A percentile compares a stretch with the other conserved stretches of the same genome.
phyloP scores from a whole-genome alignment of 2,329 filamentous ascomycete species.

The Colletotrichum echinochloae region DNA sequence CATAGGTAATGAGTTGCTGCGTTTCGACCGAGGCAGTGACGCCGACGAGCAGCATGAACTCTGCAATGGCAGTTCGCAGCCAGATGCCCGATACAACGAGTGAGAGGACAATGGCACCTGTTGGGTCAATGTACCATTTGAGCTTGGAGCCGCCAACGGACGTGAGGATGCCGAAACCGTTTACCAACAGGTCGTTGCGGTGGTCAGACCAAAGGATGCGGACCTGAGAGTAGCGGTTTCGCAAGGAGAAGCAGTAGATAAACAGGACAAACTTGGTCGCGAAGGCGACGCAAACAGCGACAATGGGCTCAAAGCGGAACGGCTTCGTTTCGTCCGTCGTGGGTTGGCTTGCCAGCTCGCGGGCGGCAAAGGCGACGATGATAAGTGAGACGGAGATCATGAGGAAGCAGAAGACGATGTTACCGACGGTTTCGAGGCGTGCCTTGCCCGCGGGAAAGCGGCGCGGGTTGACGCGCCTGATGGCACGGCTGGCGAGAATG shows the following conservation, averaged over 20 bases:
- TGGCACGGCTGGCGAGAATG: slow-evolving; percentile 87
- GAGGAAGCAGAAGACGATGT: slow-evolving; percentile 95
- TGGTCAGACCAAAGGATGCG: slow-evolving; percentile 98
- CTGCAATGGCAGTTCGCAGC: slow-evolving; percentile 85
- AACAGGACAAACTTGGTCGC: slow-evolving; percentile 86
- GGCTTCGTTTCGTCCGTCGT: slow-evolving; percentile 63
- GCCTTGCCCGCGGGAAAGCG: slow-evolving; percentile 94
- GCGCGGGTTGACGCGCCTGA: slow-evolving; percentile 84
- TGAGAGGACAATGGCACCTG: slow-evolving; percentile 89
- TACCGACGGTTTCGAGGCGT: slow-evolving; percentile 93
- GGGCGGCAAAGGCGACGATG: slow-evolving; percentile 87
- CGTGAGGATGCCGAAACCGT: slow-evolving; percentile 90
- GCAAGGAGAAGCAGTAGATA: slow-evolving; percentile 90
- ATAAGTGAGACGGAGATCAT: slow-evolving; percentile 94
- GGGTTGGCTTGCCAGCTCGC: slow-evolving; percentile 70
- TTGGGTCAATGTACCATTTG: slow-evolving; percentile 93
- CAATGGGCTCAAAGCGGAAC: slow-evolving; percentile 85
- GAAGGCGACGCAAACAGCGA: slow-evolving; percentile 88
- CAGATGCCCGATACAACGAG: slow-evolving; percentile 82
- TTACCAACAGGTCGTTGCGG: slow-evolving; percentile 94
- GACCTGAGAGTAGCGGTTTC: slow-evolving; percentile 91
- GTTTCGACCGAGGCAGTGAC: slow-evolving; percentile 86
- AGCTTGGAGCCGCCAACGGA: slow-evolving; percentile 89
- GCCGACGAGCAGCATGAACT: slow-evolving; percentile 92
- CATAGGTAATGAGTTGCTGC: slow-evolving; percentile 95